These are phyloP conservation scores for Fusarium sp. DNA, from an alignment of 2,329 filamentous ascomycete species.

Conservation along the genomic window DNA sequence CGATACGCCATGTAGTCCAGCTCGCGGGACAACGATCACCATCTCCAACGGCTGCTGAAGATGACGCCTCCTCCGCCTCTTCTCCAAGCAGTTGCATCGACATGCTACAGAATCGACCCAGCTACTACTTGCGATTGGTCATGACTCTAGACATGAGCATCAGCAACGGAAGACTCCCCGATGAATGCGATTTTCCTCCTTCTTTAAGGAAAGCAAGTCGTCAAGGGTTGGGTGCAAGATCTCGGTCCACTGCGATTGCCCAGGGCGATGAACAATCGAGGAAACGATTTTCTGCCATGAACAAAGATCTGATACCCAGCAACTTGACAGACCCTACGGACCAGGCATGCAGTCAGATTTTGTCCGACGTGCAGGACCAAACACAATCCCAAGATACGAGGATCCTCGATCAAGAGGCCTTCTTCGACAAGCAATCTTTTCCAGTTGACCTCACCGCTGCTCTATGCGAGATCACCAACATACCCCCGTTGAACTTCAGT, in stretches of 20 bases:
- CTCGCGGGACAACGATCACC: constrained; percentile 29
- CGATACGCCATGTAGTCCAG: constrained; percentile 37
- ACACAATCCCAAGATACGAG: background rate
- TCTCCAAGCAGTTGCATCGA: constrained; percentile 28
- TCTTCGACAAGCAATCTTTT: constrained; percentile 12
- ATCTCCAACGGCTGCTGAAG: background rate
- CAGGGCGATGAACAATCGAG: background rate
- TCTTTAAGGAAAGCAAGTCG: constrained; percentile 18
- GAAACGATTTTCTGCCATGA: constrained; percentile 11
- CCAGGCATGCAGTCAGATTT: fast-evolving
- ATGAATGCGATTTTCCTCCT: constrained; percentile 41
- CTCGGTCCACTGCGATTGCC: background rate
- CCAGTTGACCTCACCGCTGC: constrained; percentile 5
- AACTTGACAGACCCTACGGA: background rate
- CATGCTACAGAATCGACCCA: constrained; percentile 35
- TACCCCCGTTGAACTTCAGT: constrained; percentile 10
- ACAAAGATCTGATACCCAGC: background rate
- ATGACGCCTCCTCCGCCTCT: background rate
- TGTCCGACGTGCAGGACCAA: background rate
- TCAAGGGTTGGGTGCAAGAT: fast-evolving
- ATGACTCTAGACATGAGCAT: constrained; percentile 44
- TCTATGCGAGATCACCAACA: constrained; percentile 20
- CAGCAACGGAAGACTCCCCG: constrained; percentile 39
- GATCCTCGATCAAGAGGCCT: constrained; percentile 1
- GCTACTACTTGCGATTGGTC: constrained; percentile 32